Base-by-base conservation (phyloP, 1,284 basidiomycete genomes). In the Amylostereum areolatum region DNA sequence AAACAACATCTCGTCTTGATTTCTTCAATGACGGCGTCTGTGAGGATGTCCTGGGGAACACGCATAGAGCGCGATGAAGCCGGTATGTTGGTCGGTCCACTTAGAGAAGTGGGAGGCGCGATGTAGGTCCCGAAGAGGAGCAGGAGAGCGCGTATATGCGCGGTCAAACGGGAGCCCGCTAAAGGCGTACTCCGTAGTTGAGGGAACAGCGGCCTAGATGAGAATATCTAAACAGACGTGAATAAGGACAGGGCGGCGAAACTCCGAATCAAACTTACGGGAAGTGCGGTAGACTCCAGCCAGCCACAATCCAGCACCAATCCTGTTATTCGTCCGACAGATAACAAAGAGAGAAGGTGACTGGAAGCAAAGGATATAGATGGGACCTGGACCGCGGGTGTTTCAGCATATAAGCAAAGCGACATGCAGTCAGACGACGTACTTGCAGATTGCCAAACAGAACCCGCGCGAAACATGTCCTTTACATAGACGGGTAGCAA, bases 371-470 rank as follows among this genome's bases (percentile, higher is more conserved):
- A 98, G 1, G 92, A 94, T 53, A 99, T 78, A 2, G 90, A 93
- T 2, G 95, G 94, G 27, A 93, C 87, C 90, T 94, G 50, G 43
- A 46, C 18, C n/a, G n/a, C n/a, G n/a, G n/a, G n/a, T n/a, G n/a
- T 37, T 48, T 12, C n/a, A 49, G 52, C 41, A 61, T 41, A 10
- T 40, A 49, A 41, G 46, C 9, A 34, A 31, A 42, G 36, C 32
- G 27, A 40, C 30, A n/a, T 32, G 18, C n/a, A 30, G 5, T 36
- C 3, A n/a, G 2, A 28, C 5, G 35, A 35, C 74, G 49, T 51
- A 90, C 94, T 69, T 95, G 89, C 10, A 95, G 71, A 59, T 96
- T 96, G 53, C 90, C 86, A 62, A 99, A 97, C 8, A 99, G 70
- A 37, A 92, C 82, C 45, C 83, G 79, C 4, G 92, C 91, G 44